Evolutionary conservation across 2,329 filamentous ascomycete genomes (phyloP).

Genomic region (Xylariales sp.): DNA sequence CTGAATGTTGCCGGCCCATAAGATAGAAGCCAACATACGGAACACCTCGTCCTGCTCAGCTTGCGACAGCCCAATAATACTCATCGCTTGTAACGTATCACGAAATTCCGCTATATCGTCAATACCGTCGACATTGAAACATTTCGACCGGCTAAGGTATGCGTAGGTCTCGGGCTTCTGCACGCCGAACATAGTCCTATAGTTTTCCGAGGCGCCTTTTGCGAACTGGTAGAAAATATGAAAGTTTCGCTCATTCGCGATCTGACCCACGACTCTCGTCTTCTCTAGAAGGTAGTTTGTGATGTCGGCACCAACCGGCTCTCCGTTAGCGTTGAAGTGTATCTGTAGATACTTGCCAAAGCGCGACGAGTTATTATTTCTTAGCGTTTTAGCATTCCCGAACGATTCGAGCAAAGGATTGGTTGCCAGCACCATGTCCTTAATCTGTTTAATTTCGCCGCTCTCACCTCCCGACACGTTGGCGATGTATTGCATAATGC

Average conservation of each 20-base stretch:
- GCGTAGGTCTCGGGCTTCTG: slow-evolving; percentile 92
- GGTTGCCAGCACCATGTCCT: slow-evolving; percentile 99
- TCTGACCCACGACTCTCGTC: slow-evolving; percentile 93
- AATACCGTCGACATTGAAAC: slow-evolving; percentile 92
- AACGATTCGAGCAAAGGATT: slow-evolving; percentile 98
- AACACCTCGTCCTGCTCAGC: slow-evolving; percentile 96
- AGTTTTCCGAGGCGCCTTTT: slow-evolving; percentile 88
- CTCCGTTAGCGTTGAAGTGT: slow-evolving; percentile 90
- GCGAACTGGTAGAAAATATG: slow-evolving; percentile 99
- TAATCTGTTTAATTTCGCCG: slow-evolving; percentile 93
- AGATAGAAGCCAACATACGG: slow-evolving; percentile 88
- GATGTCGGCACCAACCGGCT: slow-evolving; percentile 96
- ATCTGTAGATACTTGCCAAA: slow-evolving; percentile 99
- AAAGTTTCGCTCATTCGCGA: slow-evolving; percentile 95
- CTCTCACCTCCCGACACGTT: slow-evolving; percentile 89
- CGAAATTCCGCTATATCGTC: slow-evolving; percentile 90
- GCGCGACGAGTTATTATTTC: slow-evolving; percentile 98
- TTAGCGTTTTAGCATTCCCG: slow-evolving; percentile 95
- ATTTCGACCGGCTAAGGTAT: slow-evolving; percentile 95
- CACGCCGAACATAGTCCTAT: slow-evolving; percentile 88
- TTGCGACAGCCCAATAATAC: slow-evolving; percentile 87
- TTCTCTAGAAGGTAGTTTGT: slow-evolving; percentile 98
- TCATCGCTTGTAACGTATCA: slow-evolving; percentile 95
- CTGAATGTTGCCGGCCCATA: slow-evolving; percentile 95
- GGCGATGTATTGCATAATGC: slow-evolving; percentile 99